Percentiles rank a stretch among this genome's conserved stretches.
Evolutionary conservation across 192 early-diverging fungal genomes (phyloP).

Genomic region (Helicostylum pulchrum): DNA sequence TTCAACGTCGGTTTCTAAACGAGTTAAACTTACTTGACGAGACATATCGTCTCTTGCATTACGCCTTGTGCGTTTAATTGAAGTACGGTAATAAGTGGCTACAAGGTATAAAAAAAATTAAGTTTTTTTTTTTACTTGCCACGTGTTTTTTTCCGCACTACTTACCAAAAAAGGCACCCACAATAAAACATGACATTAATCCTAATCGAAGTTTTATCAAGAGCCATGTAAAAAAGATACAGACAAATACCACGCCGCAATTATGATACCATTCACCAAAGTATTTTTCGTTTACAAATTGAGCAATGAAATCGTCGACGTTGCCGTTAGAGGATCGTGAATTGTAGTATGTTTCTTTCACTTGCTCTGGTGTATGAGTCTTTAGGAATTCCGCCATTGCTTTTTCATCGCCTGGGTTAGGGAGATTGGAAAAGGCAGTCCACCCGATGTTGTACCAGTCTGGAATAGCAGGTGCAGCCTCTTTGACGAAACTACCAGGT

Average conservation of each 20-base stretch:
- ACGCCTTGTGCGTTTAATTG: conserved; percentile 65
- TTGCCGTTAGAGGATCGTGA: conserved; percentile 7
- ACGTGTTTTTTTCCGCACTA: not conserved
- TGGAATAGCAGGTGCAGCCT: not conserved
- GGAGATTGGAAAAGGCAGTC: conserved; percentile 31
- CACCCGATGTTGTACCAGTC: conserved; percentile 24
- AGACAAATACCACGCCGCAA: conserved; percentile 17
- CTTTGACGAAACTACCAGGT: not conserved
- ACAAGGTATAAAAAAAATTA: conserved; percentile 20
- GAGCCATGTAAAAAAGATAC: conserved; percentile 31
- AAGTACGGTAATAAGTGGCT: conserved; percentile 70
- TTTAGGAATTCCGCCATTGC: not conserved
- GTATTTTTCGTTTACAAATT: conserved; percentile 32
- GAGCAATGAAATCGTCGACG: conserved; percentile 27
- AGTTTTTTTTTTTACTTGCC: not conserved
- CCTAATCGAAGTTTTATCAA: conserved; percentile 25
- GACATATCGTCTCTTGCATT: conserved; percentile 65
- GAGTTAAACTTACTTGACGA: conserved; percentile 56
- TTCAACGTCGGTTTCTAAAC: conserved; percentile 50
- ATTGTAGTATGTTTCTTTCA: conserved; percentile 12
- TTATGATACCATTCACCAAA: conserved; percentile 40
- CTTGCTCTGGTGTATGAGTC: not conserved
- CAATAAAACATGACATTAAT: conserved; percentile 31
- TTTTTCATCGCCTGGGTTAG: conserved; percentile 31
- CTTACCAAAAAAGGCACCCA: conserved; percentile 40